These are phyloP conservation scores for Trichoderma sp. DNA, from an alignment of 2,329 filamentous ascomycete species.

Conservation along the genomic window DNA sequence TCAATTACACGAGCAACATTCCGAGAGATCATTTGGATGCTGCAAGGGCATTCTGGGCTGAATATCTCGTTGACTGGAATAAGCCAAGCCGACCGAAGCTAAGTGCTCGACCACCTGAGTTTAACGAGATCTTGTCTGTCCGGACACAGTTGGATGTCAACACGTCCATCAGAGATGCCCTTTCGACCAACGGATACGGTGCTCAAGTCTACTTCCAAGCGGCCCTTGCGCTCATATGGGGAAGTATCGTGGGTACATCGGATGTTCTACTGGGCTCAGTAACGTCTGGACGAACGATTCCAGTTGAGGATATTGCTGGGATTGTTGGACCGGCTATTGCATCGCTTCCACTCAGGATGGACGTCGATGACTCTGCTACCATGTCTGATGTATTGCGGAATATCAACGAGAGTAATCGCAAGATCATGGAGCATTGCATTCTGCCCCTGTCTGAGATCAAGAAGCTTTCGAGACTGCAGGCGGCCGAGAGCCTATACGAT, in stretches of 20 bases:
- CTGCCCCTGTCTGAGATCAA: slow-evolving; percentile 72
- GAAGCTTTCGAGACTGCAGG: slow-evolving; percentile 56
- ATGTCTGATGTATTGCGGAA: slow-evolving; percentile 63
- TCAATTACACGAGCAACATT: slow-evolving; percentile 49
- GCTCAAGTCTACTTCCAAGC: slow-evolving; percentile 77
- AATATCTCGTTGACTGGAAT: slow-evolving; percentile 61
- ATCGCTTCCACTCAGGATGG: slow-evolving; percentile 71
- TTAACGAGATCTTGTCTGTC: slow-evolving; percentile 29
- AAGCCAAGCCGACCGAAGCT: slow-evolving; percentile 59
- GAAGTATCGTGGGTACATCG: slow-evolving; percentile 61
- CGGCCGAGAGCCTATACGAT: slow-evolving; percentile 68
- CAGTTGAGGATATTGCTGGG: slow-evolving; percentile 68
- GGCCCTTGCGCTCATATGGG: slow-evolving; percentile 66
- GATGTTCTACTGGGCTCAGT: slow-evolving; percentile 79
- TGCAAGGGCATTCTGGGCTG: slow-evolving; percentile 69
- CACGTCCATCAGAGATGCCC: slow-evolving; percentile 37
- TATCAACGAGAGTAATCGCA: slow-evolving; percentile 67
- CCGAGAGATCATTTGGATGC: slow-evolving; percentile 39
- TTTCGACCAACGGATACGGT: slow-evolving; percentile 53
- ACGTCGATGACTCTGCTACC: slow-evolving; percentile 54
- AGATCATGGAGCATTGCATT: slow-evolving; percentile 63
- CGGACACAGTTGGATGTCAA: slow-evolving; percentile 31
- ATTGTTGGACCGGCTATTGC: slow-evolving; percentile 80
- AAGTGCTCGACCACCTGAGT: slow-evolving; percentile 35
- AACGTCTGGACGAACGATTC: slow-evolving; percentile 77